Evolutionary conservation across 1,284 basidiomycete genomes (phyloP).

Genomic region (Schizopora paradoxa): DNA sequence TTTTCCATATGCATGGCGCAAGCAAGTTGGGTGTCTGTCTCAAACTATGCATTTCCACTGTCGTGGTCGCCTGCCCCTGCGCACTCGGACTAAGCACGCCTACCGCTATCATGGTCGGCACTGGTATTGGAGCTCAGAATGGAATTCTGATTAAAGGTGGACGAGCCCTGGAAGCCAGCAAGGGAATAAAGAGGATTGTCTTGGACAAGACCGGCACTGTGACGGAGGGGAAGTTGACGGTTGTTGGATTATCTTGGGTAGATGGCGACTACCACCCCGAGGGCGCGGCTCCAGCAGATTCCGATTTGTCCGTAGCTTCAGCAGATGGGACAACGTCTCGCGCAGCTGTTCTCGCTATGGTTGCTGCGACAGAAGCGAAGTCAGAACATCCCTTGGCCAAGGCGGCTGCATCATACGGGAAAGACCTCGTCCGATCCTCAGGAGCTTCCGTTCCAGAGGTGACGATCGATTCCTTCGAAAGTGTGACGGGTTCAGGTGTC

Average conservation of each 20-base stretch:
- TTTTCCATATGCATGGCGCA: conserved; percentile 82
- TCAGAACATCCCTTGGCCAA: conserved; percentile 97
- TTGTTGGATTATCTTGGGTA: conserved; percentile 76
- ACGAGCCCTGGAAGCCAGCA: conserved; percentile 87
- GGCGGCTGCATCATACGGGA: conserved; percentile 81
- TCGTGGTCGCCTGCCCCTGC: conserved; percentile 98
- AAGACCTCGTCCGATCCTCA: conserved; percentile 51
- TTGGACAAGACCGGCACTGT: conserved; percentile 99
- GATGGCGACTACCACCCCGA: conserved; percentile 38
- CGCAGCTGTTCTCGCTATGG: conserved; percentile 69
- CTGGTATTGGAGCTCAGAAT: conserved; percentile 93
- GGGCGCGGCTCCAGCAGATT: conserved; percentile 13
- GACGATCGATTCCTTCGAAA: conserved; percentile 70
- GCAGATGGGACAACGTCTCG: conserved; percentile 58
- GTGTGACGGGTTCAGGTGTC: conserved; percentile 86
- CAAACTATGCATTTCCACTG: conserved; percentile 96
- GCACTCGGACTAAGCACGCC: conserved; percentile 95
- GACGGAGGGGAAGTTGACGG: conserved; percentile 79
- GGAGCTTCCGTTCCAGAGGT: conserved; percentile 34
- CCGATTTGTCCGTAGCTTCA: conserved; percentile 41
- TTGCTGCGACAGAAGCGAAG: conserved; percentile 81
- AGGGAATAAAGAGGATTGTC: conserved; percentile 75
- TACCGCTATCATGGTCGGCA: conserved; percentile 99
- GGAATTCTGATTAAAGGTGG: conserved; percentile 99
- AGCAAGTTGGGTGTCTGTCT: conserved; percentile 90